phyloP scores from a whole-genome alignment of 768 basidiomycete species.

The Amanita brunnescens region DNA sequence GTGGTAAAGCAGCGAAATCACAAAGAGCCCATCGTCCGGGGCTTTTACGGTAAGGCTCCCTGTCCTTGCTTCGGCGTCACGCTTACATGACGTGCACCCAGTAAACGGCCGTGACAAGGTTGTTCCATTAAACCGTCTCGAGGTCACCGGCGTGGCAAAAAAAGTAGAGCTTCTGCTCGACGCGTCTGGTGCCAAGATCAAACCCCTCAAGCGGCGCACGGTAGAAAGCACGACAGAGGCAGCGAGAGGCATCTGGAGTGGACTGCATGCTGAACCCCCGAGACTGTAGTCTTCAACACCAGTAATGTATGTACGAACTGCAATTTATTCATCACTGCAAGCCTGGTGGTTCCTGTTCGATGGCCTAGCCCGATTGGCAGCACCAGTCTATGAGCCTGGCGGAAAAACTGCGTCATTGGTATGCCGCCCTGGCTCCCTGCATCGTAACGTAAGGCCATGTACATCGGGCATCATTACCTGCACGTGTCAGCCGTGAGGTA shows the following conservation, averaged over 20 bases:
- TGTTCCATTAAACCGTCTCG: constrained; percentile 66
- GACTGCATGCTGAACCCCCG: constrained; percentile 72
- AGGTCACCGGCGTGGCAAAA: constrained; percentile 62
- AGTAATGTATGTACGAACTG: constrained; percentile 8
- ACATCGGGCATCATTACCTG: constrained; percentile 25
- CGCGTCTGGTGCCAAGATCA: constrained; percentile 81
- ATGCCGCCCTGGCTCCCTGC: constrained; percentile 11
- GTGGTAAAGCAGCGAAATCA: constrained; percentile 71
- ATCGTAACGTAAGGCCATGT: constrained; percentile 24
- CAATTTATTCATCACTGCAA: constrained; percentile 2
- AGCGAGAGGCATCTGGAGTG: constrained; percentile 85
- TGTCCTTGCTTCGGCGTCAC: constrained; percentile 9
- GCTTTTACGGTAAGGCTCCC: constrained; percentile 57
- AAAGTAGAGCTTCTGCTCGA: constrained; percentile 82
- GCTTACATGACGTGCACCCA: constrained; percentile 24
- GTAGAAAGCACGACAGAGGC: constrained; percentile 78
- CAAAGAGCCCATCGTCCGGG: constrained; percentile 73
- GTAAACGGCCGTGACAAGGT: constrained; percentile 88
- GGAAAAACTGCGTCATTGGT: background rate
- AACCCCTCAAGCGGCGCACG: constrained; percentile 62
- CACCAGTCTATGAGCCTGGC: background rate
- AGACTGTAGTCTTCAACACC: constrained; percentile 21
- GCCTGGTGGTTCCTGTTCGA: constrained; percentile 1
- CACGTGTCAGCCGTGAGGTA: constrained; percentile 42
- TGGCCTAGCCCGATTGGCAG: constrained; percentile 1